Evolutionary conservation across 768 basidiomycete species (phyloP).

Genomic region (Collybiopsis confluens): DNA sequence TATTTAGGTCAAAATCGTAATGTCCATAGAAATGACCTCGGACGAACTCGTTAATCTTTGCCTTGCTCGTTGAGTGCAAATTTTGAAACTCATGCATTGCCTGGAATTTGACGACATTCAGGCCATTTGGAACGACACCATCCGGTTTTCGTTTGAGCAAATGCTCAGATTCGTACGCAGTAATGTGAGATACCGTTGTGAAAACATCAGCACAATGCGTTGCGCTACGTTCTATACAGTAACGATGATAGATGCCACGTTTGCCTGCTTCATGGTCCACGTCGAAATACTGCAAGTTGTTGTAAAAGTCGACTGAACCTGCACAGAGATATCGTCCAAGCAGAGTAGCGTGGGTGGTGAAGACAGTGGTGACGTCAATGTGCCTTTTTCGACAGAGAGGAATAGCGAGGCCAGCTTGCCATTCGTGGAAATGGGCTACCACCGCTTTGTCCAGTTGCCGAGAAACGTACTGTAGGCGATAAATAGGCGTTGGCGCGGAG

Average conservation of each 20-base stretch:
- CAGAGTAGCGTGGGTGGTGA: constrained; percentile 97
- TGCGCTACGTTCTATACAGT: constrained; percentile 95
- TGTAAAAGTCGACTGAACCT: constrained; percentile 98
- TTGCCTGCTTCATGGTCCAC: constrained; percentile 99
- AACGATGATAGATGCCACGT: constrained; percentile 95
- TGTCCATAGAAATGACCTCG: constrained; percentile 98
- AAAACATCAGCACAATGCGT: constrained; percentile 97
- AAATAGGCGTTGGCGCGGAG: too few relatives aligned
- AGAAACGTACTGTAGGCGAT: constrained; percentile 59
- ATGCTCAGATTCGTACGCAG: constrained; percentile 95
- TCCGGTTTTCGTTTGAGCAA: constrained; percentile 96
- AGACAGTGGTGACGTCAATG: constrained; percentile 97
- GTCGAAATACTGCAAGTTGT: constrained; percentile 98
- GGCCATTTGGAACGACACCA: constrained; percentile 93
- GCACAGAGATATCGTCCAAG: constrained; percentile 98
- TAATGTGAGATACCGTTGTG: constrained; percentile 97
- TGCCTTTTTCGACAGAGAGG: constrained; percentile 93
- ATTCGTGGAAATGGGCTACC: constrained; percentile 98
- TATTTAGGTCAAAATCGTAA: constrained; percentile 93
- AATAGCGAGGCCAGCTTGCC: constrained; percentile 97
- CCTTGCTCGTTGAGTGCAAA: constrained; percentile 85
- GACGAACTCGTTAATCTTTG: constrained; percentile 98
- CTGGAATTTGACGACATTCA: constrained; percentile 98
- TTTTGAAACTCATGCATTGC: constrained; percentile 99
- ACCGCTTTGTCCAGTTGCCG: constrained; percentile 82